Conservation (phyloP, 495 filamentous ascomycete genomes). For the Hypoxylon subgilvum region DNA sequence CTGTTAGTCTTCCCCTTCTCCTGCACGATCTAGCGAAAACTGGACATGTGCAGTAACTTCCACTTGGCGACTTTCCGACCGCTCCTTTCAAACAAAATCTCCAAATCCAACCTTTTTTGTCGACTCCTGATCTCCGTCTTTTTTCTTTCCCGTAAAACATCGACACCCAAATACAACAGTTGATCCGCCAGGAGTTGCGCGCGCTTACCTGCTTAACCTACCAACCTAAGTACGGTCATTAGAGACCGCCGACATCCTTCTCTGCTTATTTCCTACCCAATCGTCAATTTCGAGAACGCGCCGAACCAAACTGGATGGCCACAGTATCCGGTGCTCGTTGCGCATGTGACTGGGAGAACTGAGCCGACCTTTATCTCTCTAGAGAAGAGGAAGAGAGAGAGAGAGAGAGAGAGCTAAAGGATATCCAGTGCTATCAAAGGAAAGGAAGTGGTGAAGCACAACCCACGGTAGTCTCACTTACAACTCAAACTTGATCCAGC, state of each 20-base stretch:
- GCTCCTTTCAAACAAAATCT: conserved; percentile 30
- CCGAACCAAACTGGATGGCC: conserved; percentile 29
- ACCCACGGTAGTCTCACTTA: conserved; percentile 23
- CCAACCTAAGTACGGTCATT: conserved; percentile 15
- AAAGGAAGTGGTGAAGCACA: conserved; percentile 18
- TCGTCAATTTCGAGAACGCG: conserved; percentile 17
- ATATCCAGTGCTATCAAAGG: conserved; percentile 7
- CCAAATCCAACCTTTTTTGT: conserved; percentile 25
- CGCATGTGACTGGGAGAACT: conserved; percentile 22
- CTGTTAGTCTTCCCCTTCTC: conserved; percentile 1
- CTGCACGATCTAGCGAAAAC: conserved; percentile 24
- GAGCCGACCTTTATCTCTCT: background rate
- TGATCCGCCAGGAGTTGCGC: conserved; percentile 35
- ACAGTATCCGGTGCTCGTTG: conserved; percentile 5
- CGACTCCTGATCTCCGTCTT: conserved; percentile 26
- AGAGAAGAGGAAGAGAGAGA: no score
- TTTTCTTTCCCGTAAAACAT: background rate
- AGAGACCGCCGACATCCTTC: conserved; percentile 5
- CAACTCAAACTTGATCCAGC: conserved; percentile 24
- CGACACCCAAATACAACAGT: conserved; percentile 37
- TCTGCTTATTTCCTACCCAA: conserved; percentile 14
- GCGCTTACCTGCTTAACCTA: conserved; percentile 6
- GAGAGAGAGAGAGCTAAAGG: no score
- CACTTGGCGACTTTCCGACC: conserved; percentile 23
- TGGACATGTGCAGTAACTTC: conserved; percentile 16